Percentiles rank a stretch among this genome's conserved stretches.
These are phyloP conservation scores for Globisporangium abappressorium DNA, from an alignment of 352 stramenopile genomes.

Conservation along the genomic window DNA sequence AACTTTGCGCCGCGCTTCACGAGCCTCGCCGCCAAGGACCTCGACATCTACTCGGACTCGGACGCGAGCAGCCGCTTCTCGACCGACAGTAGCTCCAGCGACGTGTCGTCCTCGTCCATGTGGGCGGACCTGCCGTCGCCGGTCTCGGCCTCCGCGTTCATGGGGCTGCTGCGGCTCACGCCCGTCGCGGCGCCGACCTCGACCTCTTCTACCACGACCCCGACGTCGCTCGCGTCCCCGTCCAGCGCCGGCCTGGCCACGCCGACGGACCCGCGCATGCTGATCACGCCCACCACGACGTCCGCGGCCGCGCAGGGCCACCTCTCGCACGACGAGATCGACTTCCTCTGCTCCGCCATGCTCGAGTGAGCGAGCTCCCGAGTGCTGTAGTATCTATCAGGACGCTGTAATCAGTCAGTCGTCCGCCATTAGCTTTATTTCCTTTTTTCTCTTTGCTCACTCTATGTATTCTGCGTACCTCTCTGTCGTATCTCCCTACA, in stretches of 20 bases:
- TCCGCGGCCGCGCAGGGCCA: slow-evolving; percentile 25
- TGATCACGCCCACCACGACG: slow-evolving; percentile 11
- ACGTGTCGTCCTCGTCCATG: slow-evolving; percentile 50
- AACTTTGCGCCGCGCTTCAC: slow-evolving; percentile 23
- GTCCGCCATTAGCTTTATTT: background rate
- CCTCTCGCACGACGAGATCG: slow-evolving; percentile 81
- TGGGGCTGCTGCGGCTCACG: slow-evolving; percentile 13
- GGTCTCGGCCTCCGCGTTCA: slow-evolving; percentile 16
- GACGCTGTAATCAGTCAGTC: background rate
- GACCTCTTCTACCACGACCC: background rate
- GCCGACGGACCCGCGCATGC: slow-evolving; percentile 7
- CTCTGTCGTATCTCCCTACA: background rate
- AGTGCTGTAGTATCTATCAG: slow-evolving; percentile 8
- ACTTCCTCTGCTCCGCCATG: slow-evolving; percentile 83
- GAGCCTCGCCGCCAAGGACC: slow-evolving; percentile 33
- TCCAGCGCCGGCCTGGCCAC: background rate
- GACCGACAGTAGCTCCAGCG: slow-evolving; percentile 44
- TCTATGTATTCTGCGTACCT: background rate
- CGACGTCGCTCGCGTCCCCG: slow-evolving; percentile 19
- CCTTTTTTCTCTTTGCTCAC: background rate
- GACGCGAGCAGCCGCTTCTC: slow-evolving; percentile 57
- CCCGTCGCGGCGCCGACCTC: slow-evolving; percentile 15
- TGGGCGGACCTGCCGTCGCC: slow-evolving; percentile 51
- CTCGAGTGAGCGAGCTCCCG: slow-evolving; percentile 42
- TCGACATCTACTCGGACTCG: slow-evolving; percentile 66